Base-by-base conservation (phyloP, 129 eudicot species). In the Smallanthus sonchifolius region DNA sequence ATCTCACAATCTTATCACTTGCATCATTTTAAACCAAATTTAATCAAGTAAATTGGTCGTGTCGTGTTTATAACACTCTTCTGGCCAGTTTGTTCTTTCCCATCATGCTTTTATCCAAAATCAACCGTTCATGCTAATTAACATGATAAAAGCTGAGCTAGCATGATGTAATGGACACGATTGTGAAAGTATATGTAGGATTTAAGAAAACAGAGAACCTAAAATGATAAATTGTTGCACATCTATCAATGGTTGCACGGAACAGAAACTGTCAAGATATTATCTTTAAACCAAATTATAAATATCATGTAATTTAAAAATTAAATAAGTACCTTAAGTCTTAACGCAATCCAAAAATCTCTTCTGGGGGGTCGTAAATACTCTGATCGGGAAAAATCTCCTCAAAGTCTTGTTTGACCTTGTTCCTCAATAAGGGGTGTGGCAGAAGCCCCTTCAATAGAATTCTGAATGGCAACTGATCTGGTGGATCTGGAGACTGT, bases 361-460 rank as follows among this genome's bases (percentile, higher is more conserved):
- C 98, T 80, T 86, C 88, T 0, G 98, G 98, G 30, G 96, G 98
- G 80, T 92, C 98, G 71, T 89, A 89, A 73, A 92, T 80, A 65
- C 68, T 87, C 65, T 80, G 87, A 74, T 88, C 98, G 3, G 96
- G 98, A 66, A 93, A 93, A 7, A 93, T 86, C 78, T 93, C 97
- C 64, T 90, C 98, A 80, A 93, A 93, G 59, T 90, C 98, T 83
- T 93, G 96, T 76, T 93, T 93, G 34, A 93, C 97, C 65, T 74
- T 90, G 80, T 93, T 93, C 64, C 98, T 90, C 83, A 93, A 80
- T 13, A 93, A 79, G 38, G 98, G 96, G 78, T 93, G 98, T 39
- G 98, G 97, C 36, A 93, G 74, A 83, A 93, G 95, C 38, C 98
- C 98, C 77, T 93, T 93, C 49, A 93, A 65, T 37, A 93, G 54